Conservation (phyloP, 2,329 filamentous ascomycete species). For the Neonectria faginata region DNA sequence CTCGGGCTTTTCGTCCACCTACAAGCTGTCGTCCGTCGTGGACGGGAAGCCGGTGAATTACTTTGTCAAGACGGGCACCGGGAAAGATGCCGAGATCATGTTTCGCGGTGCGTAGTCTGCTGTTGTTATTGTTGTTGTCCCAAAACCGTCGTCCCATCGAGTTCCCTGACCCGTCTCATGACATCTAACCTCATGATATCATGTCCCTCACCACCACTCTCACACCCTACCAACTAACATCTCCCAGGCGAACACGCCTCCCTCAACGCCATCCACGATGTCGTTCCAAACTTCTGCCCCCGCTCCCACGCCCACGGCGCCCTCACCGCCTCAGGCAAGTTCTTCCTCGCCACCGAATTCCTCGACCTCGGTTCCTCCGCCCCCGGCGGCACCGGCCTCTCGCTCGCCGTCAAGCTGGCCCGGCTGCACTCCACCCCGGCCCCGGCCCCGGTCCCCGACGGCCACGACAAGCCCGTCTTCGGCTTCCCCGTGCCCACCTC, state of each 20-base stretch:
- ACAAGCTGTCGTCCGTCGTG: slow-evolving; percentile 62
- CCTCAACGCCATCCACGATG: slow-evolving; percentile 81
- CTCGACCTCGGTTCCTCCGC: slow-evolving; percentile 69
- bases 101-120: slow-evolving; percentile 67
- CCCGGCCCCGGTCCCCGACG: slow-evolving; percentile 73
- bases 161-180: slow-evolving; percentile 6
- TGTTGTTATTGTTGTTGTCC: slow-evolving; percentile 31
- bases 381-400: slow-evolving; percentile 60
- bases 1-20: slow-evolving; percentile 76
- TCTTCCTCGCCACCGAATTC: slow-evolving; percentile 82
- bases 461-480: slow-evolving; percentile 72
- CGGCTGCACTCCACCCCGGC: slow-evolving; percentile 81
- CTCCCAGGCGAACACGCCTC: slow-evolving; percentile 81
- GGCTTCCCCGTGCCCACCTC: slow-evolving; percentile 89
- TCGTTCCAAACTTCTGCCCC: slow-evolving; percentile 81
- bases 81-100: slow-evolving; percentile 72
- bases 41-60: slow-evolving; percentile 66
- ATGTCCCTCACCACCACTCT: slow-evolving; percentile 14
- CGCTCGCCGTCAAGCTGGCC: slow-evolving; percentile 81
- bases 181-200: background rate
- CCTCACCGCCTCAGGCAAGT: slow-evolving; percentile 60
- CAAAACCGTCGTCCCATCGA: slow-evolving; percentile 18
- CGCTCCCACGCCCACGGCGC: slow-evolving; percentile 78
- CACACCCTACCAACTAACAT: background rate
- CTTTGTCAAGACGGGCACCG: slow-evolving; percentile 79